Base-by-base conservation (phyloP, 164 flowering plant genomes). In the Tetracentron sinense region DNA sequence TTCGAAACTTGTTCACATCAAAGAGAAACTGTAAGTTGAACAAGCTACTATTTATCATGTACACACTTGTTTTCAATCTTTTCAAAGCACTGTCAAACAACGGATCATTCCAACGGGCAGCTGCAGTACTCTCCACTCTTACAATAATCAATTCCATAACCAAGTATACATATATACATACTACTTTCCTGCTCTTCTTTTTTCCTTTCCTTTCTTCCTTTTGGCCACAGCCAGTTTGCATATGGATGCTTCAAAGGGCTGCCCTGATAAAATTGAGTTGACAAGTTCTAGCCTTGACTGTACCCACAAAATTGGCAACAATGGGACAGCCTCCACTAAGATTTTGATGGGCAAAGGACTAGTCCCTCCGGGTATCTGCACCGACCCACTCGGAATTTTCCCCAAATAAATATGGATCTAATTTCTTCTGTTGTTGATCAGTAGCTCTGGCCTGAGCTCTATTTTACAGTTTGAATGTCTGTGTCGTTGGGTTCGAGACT, bases 401-500 rank as follows among this genome's bases (percentile, higher is more conserved):
- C 21, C 38, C 6, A 17, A 33, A 3, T 48, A 62, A 22, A 38
- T 15, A 16, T 38, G 44, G n/a, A n/a, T 55, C 23, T 65, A 26
- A 64, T 23, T 54, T 59, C 53, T 48, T 67, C 49, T 51, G 51
- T 29, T 65, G 78, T 67, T 60, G 63, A 60, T 74, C 77, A 29
- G 74, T 47, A 10, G 42, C 70, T 56, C 60, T 73, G 46, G 75
- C 80, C 49, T n/a, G 59, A 29, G 79, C 77, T 77, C 72, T 84
- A 7, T 74, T 72, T 48, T 78, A 85, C 42, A 90, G 82, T 11
- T 84, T 90, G 16, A 81, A 71, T 22, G 47, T 84, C 92, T 6
- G 56, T 26, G 63, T 90, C 96, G 66, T 42, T 66, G 11, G 97
- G 87, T 71, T 93, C 96, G 17, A 93, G 85, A 72, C 90, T n/a